Evolutionary conservation across 805 yeast species (phyloP).

Genomic region (Monosporozyma solicola): DNA sequence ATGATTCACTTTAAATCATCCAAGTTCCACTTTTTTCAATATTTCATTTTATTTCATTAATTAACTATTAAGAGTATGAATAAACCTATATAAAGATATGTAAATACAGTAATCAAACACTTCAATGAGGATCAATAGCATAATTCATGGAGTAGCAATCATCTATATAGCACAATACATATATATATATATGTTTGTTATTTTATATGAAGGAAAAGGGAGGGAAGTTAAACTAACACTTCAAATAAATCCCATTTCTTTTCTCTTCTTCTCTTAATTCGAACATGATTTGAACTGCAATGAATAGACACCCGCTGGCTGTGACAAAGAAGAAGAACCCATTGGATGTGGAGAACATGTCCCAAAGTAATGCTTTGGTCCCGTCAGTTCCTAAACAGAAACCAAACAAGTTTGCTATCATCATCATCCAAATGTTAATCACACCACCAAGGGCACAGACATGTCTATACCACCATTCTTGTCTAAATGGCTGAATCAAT

Average conservation of each 20-base stretch:
- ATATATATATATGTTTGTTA: no score
- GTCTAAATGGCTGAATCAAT: slow-evolving; percentile 32
- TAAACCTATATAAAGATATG: no score
- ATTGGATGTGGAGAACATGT: slow-evolving; percentile 59
- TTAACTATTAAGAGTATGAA: not conserved
- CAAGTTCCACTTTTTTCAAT: not conserved
- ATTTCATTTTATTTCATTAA: not conserved
- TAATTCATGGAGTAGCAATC: not conserved
- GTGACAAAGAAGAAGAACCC: slow-evolving; percentile 57
- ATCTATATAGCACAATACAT: not conserved
- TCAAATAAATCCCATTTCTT: slow-evolving; percentile 71
- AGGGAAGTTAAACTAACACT: slow-evolving; percentile 38
- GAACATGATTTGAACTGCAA: slow-evolving; percentile 89
- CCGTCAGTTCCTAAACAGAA: slow-evolving; percentile 93
- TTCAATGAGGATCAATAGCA: not conserved
- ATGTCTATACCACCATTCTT: slow-evolving; percentile 65
- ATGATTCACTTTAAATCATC: not conserved
- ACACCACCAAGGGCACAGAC: slow-evolving; percentile 84
- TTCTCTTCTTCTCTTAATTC: slow-evolving; percentile 82
- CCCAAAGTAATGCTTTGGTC: slow-evolving; percentile 50
- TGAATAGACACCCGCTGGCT: slow-evolving; percentile 60
- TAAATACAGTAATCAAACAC: not conserved
- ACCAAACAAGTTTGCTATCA: slow-evolving; percentile 91
- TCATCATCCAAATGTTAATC: slow-evolving; percentile 92
- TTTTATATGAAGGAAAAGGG: not conserved